Evolutionary conservation across 2,329 filamentous ascomycete species (phyloP), one percentile per base, ranked within the genome.

Genomic region (Cadophora sp.): DNA sequence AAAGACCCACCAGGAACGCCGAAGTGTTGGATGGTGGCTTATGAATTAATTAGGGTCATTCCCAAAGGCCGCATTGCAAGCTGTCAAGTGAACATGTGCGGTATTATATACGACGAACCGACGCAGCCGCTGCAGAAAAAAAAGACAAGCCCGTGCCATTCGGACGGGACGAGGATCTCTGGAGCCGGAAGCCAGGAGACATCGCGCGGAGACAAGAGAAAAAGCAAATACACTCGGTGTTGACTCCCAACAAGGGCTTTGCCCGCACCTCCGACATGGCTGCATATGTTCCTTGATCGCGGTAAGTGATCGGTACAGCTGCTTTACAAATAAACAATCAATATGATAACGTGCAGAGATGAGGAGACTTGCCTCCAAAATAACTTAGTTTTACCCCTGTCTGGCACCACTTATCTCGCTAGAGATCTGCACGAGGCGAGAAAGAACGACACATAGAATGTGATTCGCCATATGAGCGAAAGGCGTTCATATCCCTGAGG

Each of bases 91-190:
- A 12, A 26, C 40, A 4, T 46, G 43, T 27, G 16, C 5, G 12
- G 11, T 43, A 7, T 5, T 8, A n/a, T 7, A 16, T 51, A 40
- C 12, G 22, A 61, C 24, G n/a, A 61, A 46, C 46, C 64, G 64
- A 51, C 24, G 29, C 34, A 66, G 14, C 55, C 64, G 64, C 64
- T 65, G 64, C 14, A 29, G 53, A 64, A 11, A 60, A 53, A 61
- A 61, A 55, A n/a, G n/a, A 56, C 31, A 66, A 60, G 64, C 59
- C 46, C 43, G 56, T 66, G 62, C 62, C 53, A 58, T 19, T 40
- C 37, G 27, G 50, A 19, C 63, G 43, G 64, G 50, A 61, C 22
- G 31, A 59, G 34, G 56, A 59, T 59, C 56, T 58, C 31, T 26
- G 63, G 63, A 60, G 29, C 37, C 16, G 12, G 29, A 48, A 59